Evolutionary conservation across 192 early-diverging fungal genomes (phyloP).

Genomic region (Chytriomyces hyalinus): DNA sequence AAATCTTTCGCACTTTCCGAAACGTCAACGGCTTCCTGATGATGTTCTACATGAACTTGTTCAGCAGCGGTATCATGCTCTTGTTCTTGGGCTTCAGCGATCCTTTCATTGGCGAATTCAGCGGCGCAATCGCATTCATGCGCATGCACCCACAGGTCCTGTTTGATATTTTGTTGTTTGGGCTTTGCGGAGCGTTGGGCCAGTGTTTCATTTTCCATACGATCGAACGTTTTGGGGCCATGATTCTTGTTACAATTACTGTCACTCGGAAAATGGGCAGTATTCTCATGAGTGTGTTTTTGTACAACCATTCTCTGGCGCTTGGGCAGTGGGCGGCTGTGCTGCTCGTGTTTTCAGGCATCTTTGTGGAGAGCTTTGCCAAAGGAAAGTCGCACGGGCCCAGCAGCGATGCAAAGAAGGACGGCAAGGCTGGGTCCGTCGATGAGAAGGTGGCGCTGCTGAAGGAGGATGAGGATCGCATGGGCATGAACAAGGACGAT

Average conservation of each 20-base stretch:
- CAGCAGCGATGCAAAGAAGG: neutral
- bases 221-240: slow-evolving; percentile 85
- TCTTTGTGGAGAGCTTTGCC: slow-evolving; percentile 43
- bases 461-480: slow-evolving; percentile 6
- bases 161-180: slow-evolving; percentile 85
- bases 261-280: slow-evolving; percentile 97
- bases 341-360: slow-evolving; percentile 83
- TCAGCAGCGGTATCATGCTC: slow-evolving; percentile 74
- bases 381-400: slow-evolving; percentile 33
- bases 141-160: slow-evolving; percentile 78
- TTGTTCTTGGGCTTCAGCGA: slow-evolving; percentile 65
- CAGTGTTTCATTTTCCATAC: slow-evolving; percentile 98
- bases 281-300: slow-evolving; percentile 89
- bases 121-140: slow-evolving; percentile 75
- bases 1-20: slow-evolving; percentile 82
- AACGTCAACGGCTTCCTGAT: slow-evolving; percentile 84
- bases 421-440: neutral
- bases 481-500: slow-evolving; percentile 15
- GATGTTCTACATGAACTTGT: slow-evolving; percentile 97
- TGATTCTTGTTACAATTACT: slow-evolving; percentile 90
- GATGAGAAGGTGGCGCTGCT: slow-evolving; percentile 3
- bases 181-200: slow-evolving; percentile 90
- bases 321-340: slow-evolving; percentile 86
- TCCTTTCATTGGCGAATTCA: slow-evolving; percentile 80
- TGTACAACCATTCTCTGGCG: slow-evolving; percentile 80